Conservation (phyloP, 2,329 filamentous ascomycete genomes). For the Hymenoscyphus albidus region DNA sequence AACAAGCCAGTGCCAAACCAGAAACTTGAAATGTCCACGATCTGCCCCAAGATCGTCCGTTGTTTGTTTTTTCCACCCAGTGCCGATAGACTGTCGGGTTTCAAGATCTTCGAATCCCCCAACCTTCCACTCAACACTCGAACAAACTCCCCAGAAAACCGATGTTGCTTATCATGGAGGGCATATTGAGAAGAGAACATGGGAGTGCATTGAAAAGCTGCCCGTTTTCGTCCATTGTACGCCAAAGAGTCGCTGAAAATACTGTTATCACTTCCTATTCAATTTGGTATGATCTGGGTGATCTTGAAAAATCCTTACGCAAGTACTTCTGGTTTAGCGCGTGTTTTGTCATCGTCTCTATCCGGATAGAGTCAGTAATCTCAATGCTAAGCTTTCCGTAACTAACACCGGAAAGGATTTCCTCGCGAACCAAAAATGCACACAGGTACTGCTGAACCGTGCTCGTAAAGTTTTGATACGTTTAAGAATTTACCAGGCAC, state of each 20-base stretch:
- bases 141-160: neutral
- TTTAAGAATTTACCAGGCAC: neutral
- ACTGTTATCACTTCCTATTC: neutral
- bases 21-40: conserved; percentile 1
- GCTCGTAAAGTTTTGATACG: neutral
- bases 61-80: neutral
- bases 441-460: neutral
- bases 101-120: neutral
- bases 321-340: neutral
- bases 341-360: neutral
- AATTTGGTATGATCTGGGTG: neutral
- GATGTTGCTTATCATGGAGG: neutral
- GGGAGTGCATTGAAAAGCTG: neutral
- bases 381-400: neutral
- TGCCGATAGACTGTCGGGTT: neutral
- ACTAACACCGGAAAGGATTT: neutral
- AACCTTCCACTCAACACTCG: neutral
- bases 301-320: neutral
- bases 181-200: neutral
- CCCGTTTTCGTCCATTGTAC: neutral
- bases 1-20: neutral
- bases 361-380: neutral
- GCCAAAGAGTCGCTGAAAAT: neutral
- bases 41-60: neutral
- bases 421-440: neutral